A percentile compares a stretch with the other conserved stretches of the same genome.
phyloP scores from a whole-genome alignment of 257 asterid species.

The Solanum raphanifolium region DNA sequence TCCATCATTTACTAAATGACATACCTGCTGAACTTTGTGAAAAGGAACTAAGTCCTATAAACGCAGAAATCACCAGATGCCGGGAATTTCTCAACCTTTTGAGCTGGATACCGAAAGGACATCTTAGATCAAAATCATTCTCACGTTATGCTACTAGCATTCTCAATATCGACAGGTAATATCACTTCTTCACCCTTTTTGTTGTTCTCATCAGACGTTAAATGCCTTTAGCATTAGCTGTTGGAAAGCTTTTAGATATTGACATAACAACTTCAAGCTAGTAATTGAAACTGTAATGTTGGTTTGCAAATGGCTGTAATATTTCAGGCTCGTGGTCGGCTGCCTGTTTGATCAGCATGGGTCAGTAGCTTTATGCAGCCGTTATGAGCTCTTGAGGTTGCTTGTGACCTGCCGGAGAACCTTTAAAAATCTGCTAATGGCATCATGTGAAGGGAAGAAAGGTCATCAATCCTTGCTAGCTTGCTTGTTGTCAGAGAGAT shows the following conservation, averaged over 20 bases:
- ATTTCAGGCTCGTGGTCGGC: constrained; percentile 70
- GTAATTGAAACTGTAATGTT: background rate
- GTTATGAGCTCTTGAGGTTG: constrained; percentile 45
- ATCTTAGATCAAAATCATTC: constrained; percentile 48
- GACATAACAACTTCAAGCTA: background rate
- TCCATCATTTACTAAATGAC: background rate
- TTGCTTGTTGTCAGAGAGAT: constrained; percentile 13
- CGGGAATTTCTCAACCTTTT: constrained; percentile 46
- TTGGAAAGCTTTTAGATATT: background rate
- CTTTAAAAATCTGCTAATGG: constrained; percentile 39
- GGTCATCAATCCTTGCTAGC: constrained; percentile 24
- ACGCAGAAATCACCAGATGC: constrained; percentile 35
- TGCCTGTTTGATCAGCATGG: constrained; percentile 37
- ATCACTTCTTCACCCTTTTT: constrained; percentile 4
- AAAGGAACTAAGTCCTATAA: constrained; percentile 15
- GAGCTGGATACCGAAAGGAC: constrained; percentile 70
- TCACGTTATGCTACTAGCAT: constrained; percentile 42
- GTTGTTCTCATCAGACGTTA: background rate
- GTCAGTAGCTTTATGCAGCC: constrained; percentile 10
- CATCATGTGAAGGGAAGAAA: constrained; percentile 38
- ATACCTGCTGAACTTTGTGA: constrained; percentile 17
- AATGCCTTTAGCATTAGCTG: background rate
- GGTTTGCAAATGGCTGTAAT: background rate
- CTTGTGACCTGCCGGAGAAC: constrained; percentile 74
- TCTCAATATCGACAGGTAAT: constrained; percentile 86